Percentiles rank a stretch among this genome's conserved stretches.
These are phyloP conservation scores for Thermomyces lanuginosus DNA, from an alignment of 2,329 filamentous ascomycete genomes.

Conservation along the genomic window DNA sequence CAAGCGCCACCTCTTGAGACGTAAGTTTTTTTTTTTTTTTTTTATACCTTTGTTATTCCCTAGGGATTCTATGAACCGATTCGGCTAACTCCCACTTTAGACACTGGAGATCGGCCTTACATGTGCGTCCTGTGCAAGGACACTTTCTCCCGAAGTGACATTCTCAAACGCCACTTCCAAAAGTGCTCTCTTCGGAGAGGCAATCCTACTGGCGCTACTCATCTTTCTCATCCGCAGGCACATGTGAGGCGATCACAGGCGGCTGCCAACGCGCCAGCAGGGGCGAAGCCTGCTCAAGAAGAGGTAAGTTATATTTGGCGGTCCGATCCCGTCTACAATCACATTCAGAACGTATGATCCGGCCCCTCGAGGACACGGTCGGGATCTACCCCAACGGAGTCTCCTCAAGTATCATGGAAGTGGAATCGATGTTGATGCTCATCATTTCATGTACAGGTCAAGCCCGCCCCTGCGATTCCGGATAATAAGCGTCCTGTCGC, in stretches of 20 bases:
- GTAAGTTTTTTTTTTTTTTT: constrained; percentile 46
- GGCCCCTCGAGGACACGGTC: no score
- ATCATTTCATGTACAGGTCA: no score
- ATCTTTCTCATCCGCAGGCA: constrained; percentile 81
- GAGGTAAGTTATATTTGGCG: constrained; percentile 30
- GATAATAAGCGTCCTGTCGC: no score
- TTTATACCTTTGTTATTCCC: background rate
- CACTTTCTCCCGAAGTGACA: constrained; percentile 94
- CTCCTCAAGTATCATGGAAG: no score
- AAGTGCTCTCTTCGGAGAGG: constrained; percentile 95
- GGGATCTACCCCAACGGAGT: no score
- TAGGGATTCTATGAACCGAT: no score
- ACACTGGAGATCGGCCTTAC: constrained; percentile 94
- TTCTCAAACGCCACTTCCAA: constrained; percentile 96
- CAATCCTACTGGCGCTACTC: constrained; percentile 86
- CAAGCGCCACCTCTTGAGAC: constrained; percentile 87
- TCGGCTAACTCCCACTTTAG: constrained; percentile 39
- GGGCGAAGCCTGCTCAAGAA: constrained; percentile 27
- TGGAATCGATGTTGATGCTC: no score
- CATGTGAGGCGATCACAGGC: constrained; percentile 59
- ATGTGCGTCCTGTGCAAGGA: constrained; percentile 97
- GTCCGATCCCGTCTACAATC: no score
- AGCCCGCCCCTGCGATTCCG: no score
- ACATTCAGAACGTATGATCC: no score
- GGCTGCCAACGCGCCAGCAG: constrained; percentile 25